Evolutionary conservation across 2,329 filamentous ascomycete species (phyloP).

Genomic region (Madurella mycetomatis): DNA sequence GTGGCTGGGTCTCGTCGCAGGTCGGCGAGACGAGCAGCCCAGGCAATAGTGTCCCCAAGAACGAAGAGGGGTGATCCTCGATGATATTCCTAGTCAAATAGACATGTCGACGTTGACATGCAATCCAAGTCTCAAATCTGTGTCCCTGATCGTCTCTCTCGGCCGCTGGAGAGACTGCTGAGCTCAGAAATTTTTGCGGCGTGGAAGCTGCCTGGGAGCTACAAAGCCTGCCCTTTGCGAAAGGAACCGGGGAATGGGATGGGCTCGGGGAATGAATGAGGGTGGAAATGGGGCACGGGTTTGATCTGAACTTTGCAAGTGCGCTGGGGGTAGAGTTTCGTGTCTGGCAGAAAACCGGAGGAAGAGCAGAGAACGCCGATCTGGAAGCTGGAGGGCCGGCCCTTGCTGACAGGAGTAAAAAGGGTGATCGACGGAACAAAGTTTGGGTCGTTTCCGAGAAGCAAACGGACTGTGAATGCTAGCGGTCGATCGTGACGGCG

Average conservation of each 20-base stretch:
- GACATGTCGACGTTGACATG: slow-evolving; percentile 23
- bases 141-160: background rate
- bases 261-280: background rate
- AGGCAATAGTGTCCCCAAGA: slow-evolving; percentile 12
- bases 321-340: background rate
- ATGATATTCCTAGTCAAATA: slow-evolving; percentile 17
- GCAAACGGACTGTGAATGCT: slow-evolving; percentile 17
- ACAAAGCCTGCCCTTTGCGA: background rate
- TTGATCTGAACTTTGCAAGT: slow-evolving; percentile 6
- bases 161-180: background rate
- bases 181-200: no score
- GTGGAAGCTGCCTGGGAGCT: background rate
- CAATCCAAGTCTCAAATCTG: background rate
- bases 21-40: background rate
- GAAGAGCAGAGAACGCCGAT: slow-evolving; percentile 12
- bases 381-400: slow-evolving; percentile 32
- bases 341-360: slow-evolving; percentile 1
- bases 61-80: slow-evolving; percentile 8
- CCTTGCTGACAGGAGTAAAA: slow-evolving; percentile 27
- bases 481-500: slow-evolving; percentile 24
- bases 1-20: slow-evolving; percentile 19
- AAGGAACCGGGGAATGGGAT: slow-evolving; percentile 1
- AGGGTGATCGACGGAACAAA: slow-evolving; percentile 37
- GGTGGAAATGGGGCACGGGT: background rate
- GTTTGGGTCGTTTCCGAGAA: slow-evolving; percentile 25